Percentiles rank a stretch among this genome's conserved stretches.
phyloP scores from a whole-genome alignment of 345 rosid genomes.

The Eucalyptus sp. region DNA sequence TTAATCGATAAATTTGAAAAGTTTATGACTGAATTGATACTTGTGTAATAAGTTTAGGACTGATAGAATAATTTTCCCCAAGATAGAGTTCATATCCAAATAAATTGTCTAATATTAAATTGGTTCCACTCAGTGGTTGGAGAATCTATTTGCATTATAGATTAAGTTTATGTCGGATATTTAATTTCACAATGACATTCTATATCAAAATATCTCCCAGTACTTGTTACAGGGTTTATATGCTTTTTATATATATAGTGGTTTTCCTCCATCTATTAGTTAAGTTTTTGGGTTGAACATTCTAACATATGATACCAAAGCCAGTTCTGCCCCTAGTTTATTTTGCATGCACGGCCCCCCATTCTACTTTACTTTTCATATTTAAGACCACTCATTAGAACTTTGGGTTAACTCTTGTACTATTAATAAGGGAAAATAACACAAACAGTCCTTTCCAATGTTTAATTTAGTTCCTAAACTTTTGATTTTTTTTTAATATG shows the following conservation, averaged over 20 bases:
- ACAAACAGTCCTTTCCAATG: rapidly evolving
- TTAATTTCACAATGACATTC: background rate
- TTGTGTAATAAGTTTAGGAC: rapidly evolving
- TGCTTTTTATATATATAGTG: background rate
- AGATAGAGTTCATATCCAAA: background rate
- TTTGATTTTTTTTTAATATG: too few species aligned
- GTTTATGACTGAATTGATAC: background rate
- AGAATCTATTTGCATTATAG: background rate
- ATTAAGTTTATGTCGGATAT: background rate
- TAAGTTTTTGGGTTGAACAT: background rate
- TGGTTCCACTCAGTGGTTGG: background rate
- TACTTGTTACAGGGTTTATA: background rate
- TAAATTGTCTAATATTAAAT: background rate
- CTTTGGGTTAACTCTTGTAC: background rate
- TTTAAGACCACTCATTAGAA: background rate
- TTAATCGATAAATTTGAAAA: background rate
- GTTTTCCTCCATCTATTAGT: background rate
- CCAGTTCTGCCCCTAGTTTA: rapidly evolving
- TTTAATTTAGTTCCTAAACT: too few species aligned
- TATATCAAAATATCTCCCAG: background rate
- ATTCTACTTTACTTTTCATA: background rate
- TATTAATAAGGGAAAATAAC: background rate
- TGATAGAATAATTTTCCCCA: rapidly evolving
- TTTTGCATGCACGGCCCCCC: rapidly evolving
- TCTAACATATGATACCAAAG: background rate